Evolutionary conservation across 805 yeast genomes (phyloP).

Genomic region (Candida qinlingensis): DNA sequence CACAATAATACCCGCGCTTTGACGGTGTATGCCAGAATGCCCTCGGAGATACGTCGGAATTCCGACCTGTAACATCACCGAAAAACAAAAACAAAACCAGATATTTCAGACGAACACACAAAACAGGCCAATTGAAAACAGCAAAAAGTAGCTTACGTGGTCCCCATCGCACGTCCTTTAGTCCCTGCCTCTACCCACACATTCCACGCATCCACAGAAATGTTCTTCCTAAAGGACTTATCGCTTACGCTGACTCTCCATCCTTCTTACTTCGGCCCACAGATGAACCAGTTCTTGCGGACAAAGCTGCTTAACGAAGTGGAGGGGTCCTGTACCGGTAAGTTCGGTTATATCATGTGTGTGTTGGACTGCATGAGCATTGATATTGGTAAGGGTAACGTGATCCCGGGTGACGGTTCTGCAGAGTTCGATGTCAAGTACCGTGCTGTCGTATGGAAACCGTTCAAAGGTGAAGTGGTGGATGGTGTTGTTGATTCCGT

Average conservation of each 20-base stretch:
- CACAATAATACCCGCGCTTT: too few relatives aligned
- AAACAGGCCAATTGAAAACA: background rate
- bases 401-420: slow-evolving; percentile 86
- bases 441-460: slow-evolving; percentile 96
- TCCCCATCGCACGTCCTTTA: too few relatives aligned
- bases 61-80: too few relatives aligned
- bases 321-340: slow-evolving; percentile 98
- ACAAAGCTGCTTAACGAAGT: slow-evolving; percentile 91
- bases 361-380: slow-evolving; percentile 92
- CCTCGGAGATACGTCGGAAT: too few relatives aligned
- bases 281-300: slow-evolving; percentile 89
- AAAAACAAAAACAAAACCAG: too few relatives aligned
- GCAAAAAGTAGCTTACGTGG: too few relatives aligned
- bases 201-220: slow-evolving; percentile 6
- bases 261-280: slow-evolving; percentile 97
- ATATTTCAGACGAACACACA: background rate
- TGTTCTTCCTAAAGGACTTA: slow-evolving; percentile 69
- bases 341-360: slow-evolving; percentile 95
- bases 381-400: slow-evolving; percentile 91
- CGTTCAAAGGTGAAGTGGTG: slow-evolving; percentile 97
- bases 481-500: slow-evolving; percentile 95
- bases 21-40: too few relatives aligned
- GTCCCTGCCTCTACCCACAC: background rate
- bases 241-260: slow-evolving; percentile 89
- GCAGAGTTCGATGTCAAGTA: slow-evolving; percentile 96